Evolutionary conservation across 2,329 filamentous ascomycete species (phyloP), one percentile per base, ranked within the genome.

Genomic region (Alternaria postmessia): DNA sequence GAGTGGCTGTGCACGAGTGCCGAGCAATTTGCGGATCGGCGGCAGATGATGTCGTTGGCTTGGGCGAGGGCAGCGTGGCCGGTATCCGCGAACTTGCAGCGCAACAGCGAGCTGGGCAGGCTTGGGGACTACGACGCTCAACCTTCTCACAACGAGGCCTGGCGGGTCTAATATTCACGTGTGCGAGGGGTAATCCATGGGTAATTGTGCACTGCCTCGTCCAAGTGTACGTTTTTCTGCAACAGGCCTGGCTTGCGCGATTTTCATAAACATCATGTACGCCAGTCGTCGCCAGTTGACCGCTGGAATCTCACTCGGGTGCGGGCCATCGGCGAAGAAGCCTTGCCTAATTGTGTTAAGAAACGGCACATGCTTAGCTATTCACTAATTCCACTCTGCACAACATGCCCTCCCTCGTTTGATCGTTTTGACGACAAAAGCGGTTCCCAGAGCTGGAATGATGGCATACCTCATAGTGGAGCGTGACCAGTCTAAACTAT

Each of bases 191-290:
- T 48, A 41, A 47, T 18, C 56, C 56, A 54, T 54, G 56, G 56
- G 47, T 42, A 24, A 49, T 47, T 20, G 44, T 61, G 58, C 58
- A 61, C 58, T 52, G 58, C 58, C 58, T 56, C 47, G 53, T 38
- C 54, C 32, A 43, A 22, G 48, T 57, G 53, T 61, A 57, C 53
- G 47, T 49, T 54, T 61, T 61, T 47, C 54, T 57, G 54, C 41
- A 61, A 57, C 41, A 48, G 58, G 58, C 32, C 58, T 61, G 58
- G 58, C 58, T 61, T 61, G 58, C 53, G 58, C 20, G 47, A 61
- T 61, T 61, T 61, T 61, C 54, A 39, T 56, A 47, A 46, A 48
- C 49, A 41, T 34, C 51, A 57, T 57, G 53, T 61, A 61, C 58
- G 54, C 58, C 58, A 60, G 57, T 55, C 44, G 38, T 59, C 47